These are phyloP conservation scores for Termitomyces sp. DNA, from an alignment of 768 basidiomycete species.

Conservation along the genomic window DNA sequence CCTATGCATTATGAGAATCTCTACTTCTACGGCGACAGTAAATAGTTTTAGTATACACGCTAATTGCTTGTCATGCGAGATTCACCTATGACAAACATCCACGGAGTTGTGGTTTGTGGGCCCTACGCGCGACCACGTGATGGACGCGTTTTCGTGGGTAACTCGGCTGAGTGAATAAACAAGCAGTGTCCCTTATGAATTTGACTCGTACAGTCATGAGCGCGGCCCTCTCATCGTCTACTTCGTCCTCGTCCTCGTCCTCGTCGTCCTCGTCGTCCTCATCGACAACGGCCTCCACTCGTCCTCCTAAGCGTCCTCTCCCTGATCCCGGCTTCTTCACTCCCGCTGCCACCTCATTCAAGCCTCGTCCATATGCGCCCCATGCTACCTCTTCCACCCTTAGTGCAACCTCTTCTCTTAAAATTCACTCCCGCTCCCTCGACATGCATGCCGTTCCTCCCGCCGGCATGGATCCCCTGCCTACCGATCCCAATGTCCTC, in stretches of 20 bases:
- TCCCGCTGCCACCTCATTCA: conserved; percentile 57
- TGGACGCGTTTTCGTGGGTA: conserved; percentile 32
- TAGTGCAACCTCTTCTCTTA: conserved; percentile 21
- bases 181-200: conserved; percentile 3
- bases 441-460: conserved; percentile 41
- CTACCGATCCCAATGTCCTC: conserved; percentile 55
- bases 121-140: conserved; percentile 28
- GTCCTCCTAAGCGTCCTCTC: conserved; percentile 44
- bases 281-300: conserved; percentile 22
- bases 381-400: conserved; percentile 20
- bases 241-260: neutral
- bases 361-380: conserved; percentile 59
- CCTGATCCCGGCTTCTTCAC: conserved; percentile 56
- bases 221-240: conserved; percentile 3
- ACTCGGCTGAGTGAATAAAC: conserved; percentile 23
- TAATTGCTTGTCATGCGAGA: too few relatives aligned
- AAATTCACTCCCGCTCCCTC: conserved; percentile 26
- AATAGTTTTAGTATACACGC: too few relatives aligned
- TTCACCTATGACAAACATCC: too few relatives aligned
- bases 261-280: neutral
- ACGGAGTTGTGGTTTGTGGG: too few relatives aligned
- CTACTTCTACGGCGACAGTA: too few relatives aligned
- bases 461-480: conserved; percentile 61
- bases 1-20: too few relatives aligned
- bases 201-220: conserved; percentile 3